Evolutionary conservation across 1,139 yeast genomes (phyloP).

Genomic region (Candida glucosophila): DNA sequence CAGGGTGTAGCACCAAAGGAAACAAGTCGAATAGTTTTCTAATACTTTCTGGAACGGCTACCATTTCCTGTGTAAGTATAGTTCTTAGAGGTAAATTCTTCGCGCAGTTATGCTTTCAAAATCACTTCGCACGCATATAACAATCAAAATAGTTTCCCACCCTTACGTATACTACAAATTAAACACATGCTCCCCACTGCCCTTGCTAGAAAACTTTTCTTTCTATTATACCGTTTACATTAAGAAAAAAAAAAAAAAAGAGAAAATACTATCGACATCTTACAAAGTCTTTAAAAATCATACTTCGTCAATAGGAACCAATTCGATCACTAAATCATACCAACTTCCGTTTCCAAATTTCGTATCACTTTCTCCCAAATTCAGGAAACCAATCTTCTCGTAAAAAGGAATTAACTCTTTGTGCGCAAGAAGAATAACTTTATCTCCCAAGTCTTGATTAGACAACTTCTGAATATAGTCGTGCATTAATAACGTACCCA

Average conservation of each 20-base stretch:
- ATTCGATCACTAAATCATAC: conserved; percentile 58
- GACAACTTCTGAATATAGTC: conserved; percentile 88
- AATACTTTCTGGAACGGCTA: conserved; percentile 38
- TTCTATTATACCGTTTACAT: too few relatives aligned
- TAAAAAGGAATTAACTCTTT: conserved; percentile 66
- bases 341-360: conserved; percentile 53
- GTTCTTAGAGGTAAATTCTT: too few relatives aligned
- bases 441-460: conserved; percentile 79
- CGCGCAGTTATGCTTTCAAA: too few relatives aligned
- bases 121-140: too few relatives aligned
- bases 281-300: too few relatives aligned
- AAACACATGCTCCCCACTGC: too few relatives aligned
- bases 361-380: conserved; percentile 54
- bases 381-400: conserved; percentile 67
- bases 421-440: conserved; percentile 68
- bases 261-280: too few relatives aligned
- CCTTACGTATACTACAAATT: too few relatives aligned
- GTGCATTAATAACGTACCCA: conserved; percentile 75
- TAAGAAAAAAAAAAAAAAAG: too few relatives aligned
- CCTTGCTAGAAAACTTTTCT: too few relatives aligned
- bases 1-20: conserved; percentile 33
- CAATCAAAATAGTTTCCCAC: too few relatives aligned
- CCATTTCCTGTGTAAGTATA: too few relatives aligned
- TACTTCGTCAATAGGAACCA: conserved; percentile 36
- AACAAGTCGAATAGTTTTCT: conserved; percentile 39